Evolutionary conservation across 2,329 filamentous ascomycete species (phyloP), one percentile per base, ranked within the genome.

Genomic region (Pleomassaria siparia): DNA sequence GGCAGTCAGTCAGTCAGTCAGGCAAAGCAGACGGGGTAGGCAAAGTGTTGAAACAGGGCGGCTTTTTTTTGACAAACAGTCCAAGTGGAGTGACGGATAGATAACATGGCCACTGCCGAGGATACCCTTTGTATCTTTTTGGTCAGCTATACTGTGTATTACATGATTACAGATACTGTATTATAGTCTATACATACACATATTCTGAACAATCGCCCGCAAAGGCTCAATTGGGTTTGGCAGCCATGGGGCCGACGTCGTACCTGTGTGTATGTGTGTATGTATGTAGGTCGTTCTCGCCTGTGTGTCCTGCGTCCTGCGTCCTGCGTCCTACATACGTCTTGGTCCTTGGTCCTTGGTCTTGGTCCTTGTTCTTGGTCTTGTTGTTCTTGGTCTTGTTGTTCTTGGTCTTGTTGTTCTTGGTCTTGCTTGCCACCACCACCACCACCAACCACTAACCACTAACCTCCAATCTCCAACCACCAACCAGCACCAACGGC

Each of bases 21-120:
- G n/a, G n/a, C n/a, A n/a, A n/a, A n/a, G n/a, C n/a, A n/a, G n/a
- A n/a, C n/a, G n/a, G n/a, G n/a, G n/a, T n/a, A n/a, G 47, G 46
- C 44, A 44, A 39, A 49, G 41, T 33, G 49, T 60, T 59, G 59
- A 60, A 58, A 61, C 58, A n/a, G n/a, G n/a, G n/a, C n/a, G n/a
- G n/a, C n/a, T n/a, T n/a, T n/a, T n/a, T 33, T 49, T 48, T 43
- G 42, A 41, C 47, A 33, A 48, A 26, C 40, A 21, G 16, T 21
- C n/a, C 24, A 12, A 18, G 10, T n/a, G n/a, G n/a, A n/a, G n/a
- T n/a, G n/a, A n/a, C n/a, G n/a, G 20, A 29, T 28, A 29, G 40
- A 50, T 46, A 37, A 43, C 47, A 50, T 43, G 18, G 41, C 29
- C 29, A n/a, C 36, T 18, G 33, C 9, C 15, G 37, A 9, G 20